Base-by-base conservation (phyloP, 495 filamentous ascomycete species). In the Podospora bellae-mahoneyi region DNA sequence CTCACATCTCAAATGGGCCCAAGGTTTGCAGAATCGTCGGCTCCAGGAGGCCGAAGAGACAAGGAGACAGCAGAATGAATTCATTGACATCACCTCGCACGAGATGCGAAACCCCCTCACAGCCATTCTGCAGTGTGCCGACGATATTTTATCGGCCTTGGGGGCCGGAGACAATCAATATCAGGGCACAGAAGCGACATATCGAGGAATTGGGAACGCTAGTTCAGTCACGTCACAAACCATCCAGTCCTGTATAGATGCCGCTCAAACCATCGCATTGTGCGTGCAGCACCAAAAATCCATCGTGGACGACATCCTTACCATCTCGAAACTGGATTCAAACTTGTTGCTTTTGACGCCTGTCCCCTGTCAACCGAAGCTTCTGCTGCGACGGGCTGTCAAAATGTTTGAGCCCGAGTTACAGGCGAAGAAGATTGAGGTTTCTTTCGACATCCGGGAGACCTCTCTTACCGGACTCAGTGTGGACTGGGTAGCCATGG, bases 31-130 rank as follows among this genome's bases (percentile, higher is more conserved):
- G 70, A 86, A 81, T 69, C 78, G 80, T 30, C 84, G 83, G 64
- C 77, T 84, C 39, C 77, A 84, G 70, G 86, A 86, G 72, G 88
- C 85, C 5, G 81, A 87, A 60, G 85, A 86, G 62, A 84, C 79
- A 20, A 86, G 86, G 66, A 75, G 79, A 27, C 84, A 86, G 64
- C 86, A 88, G 65, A 86, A 92, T 69, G 87, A 86, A 53, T 92
- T 92, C 72, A 91, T 92, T 73, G 89, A 91, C 74, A 92, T 90
- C 76, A 90, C 88, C 48, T 89, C 86, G 39, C 90, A 92, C 72
- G 90, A 93, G 71, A 89, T 92, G 72, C 83, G 90, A 4, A 92
- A 92, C 67, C 90, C 90, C 4, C 78, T 92, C 1, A 87, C 83
- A 28, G 90, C 90, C 0, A 89, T 92, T 27, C 73, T 91, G 44